Percentiles rank a stretch among this genome's conserved stretches.
Conservation (phyloP, 2,329 filamentous ascomycete species). For the Fusarium subtropicale region DNA sequence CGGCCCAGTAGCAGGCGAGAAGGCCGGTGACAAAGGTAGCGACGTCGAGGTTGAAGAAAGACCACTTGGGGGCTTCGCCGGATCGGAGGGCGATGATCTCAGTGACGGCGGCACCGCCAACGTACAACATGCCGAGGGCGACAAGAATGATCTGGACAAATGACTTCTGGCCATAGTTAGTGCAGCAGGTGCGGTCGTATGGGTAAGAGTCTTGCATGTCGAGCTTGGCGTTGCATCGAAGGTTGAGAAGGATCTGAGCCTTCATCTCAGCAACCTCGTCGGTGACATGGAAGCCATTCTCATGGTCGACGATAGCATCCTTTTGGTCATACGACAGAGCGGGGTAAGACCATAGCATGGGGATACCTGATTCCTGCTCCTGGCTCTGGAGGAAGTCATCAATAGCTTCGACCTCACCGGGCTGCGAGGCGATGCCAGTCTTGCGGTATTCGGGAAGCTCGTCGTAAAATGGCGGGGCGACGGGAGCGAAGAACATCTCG, state of each 20-base stretch:
- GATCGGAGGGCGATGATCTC: slow-evolving; percentile 30
- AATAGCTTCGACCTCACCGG: slow-evolving; percentile 29
- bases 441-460: slow-evolving; percentile 34
- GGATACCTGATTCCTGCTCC: slow-evolving; percentile 32
- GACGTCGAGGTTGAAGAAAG: slow-evolving; percentile 38
- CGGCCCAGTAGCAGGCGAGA: slow-evolving; percentile 47
- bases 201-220: slow-evolving; percentile 53
- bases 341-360: slow-evolving; percentile 39
- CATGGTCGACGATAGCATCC: slow-evolving; percentile 34
- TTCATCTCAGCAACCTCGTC: slow-evolving; percentile 47
- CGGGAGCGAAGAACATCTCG: slow-evolving; percentile 47
- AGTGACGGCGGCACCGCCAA: slow-evolving; percentile 29
- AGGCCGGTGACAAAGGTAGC: slow-evolving; percentile 44
- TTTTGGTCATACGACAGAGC: slow-evolving; percentile 27
- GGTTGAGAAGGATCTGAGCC: slow-evolving; percentile 61
- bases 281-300: slow-evolving; percentile 48
- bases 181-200: slow-evolving; percentile 65
- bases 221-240: slow-evolving; percentile 62
- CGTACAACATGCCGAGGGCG: slow-evolving; percentile 29
- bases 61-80: slow-evolving; percentile 14
- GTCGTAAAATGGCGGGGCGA: slow-evolving; percentile 42
- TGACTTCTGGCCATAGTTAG: slow-evolving; percentile 54
- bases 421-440: slow-evolving; percentile 27
- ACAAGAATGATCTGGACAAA: slow-evolving; percentile 43
- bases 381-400: slow-evolving; percentile 34